Evolutionary conservation across 179 eudicot genomes (phyloP), one percentile per base, ranked within the genome.

Genomic region (Vitellaria paradoxa): DNA sequence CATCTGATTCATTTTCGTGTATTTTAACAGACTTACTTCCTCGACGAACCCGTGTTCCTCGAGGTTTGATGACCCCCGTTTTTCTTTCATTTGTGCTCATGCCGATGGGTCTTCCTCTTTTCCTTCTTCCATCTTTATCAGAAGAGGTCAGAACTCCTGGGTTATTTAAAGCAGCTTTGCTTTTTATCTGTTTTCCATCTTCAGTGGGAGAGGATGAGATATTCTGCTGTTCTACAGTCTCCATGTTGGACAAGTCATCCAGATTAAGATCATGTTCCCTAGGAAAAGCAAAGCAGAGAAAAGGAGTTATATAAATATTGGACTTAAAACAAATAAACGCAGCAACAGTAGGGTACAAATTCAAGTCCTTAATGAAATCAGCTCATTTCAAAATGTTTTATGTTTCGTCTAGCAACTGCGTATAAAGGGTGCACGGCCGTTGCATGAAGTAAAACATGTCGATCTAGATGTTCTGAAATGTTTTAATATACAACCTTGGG

Each of bases 21-120:
- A 94, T 75, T 82, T 87, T 93, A 61, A 90, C 97, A 26, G 89
- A 82, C 81, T 82, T 90, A 26, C 82, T 89, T 74, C 86, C 86
- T 60, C 79, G 64, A 63, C 87, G 83, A 53, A 88, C 83, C 77
- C 91, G 78, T 71, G 88, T 75, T 76, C 87, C 84, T 62, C 90
- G 85, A 42, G 95, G 88, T 85, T 80, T 91, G 56, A 65, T 85
- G 76, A 74, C 78, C 37, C 72, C 77, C 2, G 70, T 24, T 82
- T 87, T 88, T 21, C 86, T 73, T 80, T 78, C 83, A 65, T 42
- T 78, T 21, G 72, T 68, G 70, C 75, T 77, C 20, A 68, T 63
- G 68, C 81, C 84, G 74, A 75, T 71, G 37, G 90, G 86, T 66
- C 94, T 81, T 69, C 90, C 95, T 80, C 92, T 89, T 88, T 87